phyloP scores from a whole-genome alignment of 192 early-diverging fungal genomes.

The Endogone sp. region DNA sequence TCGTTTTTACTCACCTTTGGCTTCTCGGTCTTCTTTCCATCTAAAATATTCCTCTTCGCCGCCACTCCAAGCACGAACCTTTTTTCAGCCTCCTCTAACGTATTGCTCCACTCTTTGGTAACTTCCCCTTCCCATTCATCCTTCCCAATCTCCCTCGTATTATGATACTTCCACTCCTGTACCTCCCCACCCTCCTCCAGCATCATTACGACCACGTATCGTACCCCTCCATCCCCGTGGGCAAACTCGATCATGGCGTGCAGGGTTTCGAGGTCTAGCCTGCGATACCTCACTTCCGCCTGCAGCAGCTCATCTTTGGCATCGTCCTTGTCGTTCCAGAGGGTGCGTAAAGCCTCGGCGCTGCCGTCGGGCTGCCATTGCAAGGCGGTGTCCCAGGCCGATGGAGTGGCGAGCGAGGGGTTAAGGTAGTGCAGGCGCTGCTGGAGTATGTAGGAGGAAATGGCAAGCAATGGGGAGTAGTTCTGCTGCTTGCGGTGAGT shows the following conservation, averaged over 20 bases:
- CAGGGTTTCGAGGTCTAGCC: slow-evolving; percentile 30
- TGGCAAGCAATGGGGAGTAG: slow-evolving; percentile 16
- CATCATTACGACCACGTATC: slow-evolving; percentile 27
- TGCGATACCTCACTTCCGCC: slow-evolving; percentile 22
- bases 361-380: slow-evolving; percentile 34
- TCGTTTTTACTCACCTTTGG: slow-evolving; percentile 2
- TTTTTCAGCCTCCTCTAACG: slow-evolving; percentile 32
- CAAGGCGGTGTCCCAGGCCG: slow-evolving; percentile 16
- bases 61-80: slow-evolving; percentile 15
- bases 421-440: slow-evolving; percentile 22
- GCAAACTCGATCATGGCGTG: slow-evolving; percentile 31
- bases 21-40: slow-evolving; percentile 5
- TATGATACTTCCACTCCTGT: slow-evolving; percentile 32
- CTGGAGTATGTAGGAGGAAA: slow-evolving; percentile 23
- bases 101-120: slow-evolving; percentile 15
- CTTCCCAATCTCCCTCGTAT: slow-evolving; percentile 24
- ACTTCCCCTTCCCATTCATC: slow-evolving; percentile 26
- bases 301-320: slow-evolving; percentile 18
- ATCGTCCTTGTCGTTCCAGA: slow-evolving; percentile 12
- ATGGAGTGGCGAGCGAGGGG: slow-evolving; percentile 7
- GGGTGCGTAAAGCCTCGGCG: slow-evolving; percentile 13
- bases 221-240: slow-evolving; percentile 4
- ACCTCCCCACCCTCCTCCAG: slow-evolving; percentile 28
- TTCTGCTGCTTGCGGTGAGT: slow-evolving; percentile 22
- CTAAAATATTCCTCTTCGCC: slow-evolving; percentile 8